Evolutionary conservation across 2,329 filamentous ascomycete genomes (phyloP), one percentile per base, ranked within the genome.

Genomic region (Ustilaginoidea virens): DNA sequence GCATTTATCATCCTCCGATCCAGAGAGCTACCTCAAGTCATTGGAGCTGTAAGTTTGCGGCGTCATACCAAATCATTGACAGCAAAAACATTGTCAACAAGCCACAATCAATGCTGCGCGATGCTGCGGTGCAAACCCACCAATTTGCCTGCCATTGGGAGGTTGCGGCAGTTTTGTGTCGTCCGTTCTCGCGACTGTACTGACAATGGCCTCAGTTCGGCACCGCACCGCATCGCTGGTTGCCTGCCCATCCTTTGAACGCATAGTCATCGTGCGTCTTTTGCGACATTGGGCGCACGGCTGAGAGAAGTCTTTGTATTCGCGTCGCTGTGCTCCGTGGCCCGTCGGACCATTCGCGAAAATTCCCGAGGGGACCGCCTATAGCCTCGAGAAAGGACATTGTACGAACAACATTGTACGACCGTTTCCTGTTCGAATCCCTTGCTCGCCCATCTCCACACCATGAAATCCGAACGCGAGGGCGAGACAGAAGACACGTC

Each of bases 1-100:
- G 51, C 53, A 56, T 55, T 56, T 55, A 56, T 52, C 51, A 51
- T 53, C 50, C 39, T 54, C 53, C 52, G 51, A 43, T 40, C 39
- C 37, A 37, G 39, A 36, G 43, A 19, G 17, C 22, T 25, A 8
- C 17, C 7, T 8, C n/a, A 18, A 27, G 43, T 41, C 39, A 41
- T 35, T 31, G 36, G 39, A 44, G 41, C 37, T 51, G 49, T 54
- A 51, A 54, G 51, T 56, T 41, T 29, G 37, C 39, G 30, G 30
- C 17, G 27, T 37, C 33, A 22, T 20, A 17, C 28, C 10, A 25
- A 12, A 17, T 27, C 15, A 17, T 16, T 15, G 22, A 21, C 23
- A 12, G 17, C 35, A 24, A 23, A 27, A 16, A n/a, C 33, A 32
- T 25, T 33, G 27, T 21, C 30, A 25, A 31, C 31, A 27, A 30